Evolutionary conservation across 768 basidiomycete species (phyloP).

Genomic region (Leccinum subgranulosum): DNA sequence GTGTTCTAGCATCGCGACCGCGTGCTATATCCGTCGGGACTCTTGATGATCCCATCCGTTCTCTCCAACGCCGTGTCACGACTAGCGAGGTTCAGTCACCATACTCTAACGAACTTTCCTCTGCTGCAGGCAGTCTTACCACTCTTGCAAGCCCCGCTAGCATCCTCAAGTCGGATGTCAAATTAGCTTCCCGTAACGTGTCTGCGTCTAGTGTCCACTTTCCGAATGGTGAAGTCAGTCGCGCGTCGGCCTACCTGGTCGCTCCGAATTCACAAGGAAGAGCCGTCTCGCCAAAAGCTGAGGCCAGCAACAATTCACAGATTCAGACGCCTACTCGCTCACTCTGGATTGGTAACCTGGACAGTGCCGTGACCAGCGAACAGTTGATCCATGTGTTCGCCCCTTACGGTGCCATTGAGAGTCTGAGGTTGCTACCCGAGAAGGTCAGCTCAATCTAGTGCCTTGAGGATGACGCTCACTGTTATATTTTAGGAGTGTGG

Average conservation of each 20-base stretch:
- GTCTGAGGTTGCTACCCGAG: constrained; percentile 89
- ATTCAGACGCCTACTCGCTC: constrained; percentile 93
- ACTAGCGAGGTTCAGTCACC: constrained; percentile 53
- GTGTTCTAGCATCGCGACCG: constrained; percentile 49
- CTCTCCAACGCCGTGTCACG: constrained; percentile 62
- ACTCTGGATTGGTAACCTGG: constrained; percentile 97
- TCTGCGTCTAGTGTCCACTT: constrained; percentile 61
- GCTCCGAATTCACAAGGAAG: constrained; percentile 69
- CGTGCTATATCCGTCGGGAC: constrained; percentile 88
- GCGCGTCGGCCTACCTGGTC: constrained; percentile 64
- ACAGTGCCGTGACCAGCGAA: constrained; percentile 90
- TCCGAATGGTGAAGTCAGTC: constrained; percentile 57
- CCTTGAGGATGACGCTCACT: constrained; percentile 16
- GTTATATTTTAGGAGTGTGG: constrained; percentile 77
- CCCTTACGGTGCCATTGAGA: constrained; percentile 96
- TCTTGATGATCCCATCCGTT: constrained; percentile 74
- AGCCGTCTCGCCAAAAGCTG: constrained; percentile 81
- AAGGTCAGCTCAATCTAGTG: constrained; percentile 55
- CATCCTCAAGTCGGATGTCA: constrained; percentile 60
- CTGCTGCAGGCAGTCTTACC: constrained; percentile 30
- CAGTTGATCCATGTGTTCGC: constrained; percentile 95
- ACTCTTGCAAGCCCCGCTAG: constrained; percentile 31
- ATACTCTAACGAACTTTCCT: constrained; percentile 56
- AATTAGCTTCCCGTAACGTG: constrained; percentile 44
- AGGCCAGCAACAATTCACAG: constrained; percentile 60